phyloP scores from a whole-genome alignment of 2,329 filamentous ascomycete genomes.

The Ascochyta koolunga region DNA sequence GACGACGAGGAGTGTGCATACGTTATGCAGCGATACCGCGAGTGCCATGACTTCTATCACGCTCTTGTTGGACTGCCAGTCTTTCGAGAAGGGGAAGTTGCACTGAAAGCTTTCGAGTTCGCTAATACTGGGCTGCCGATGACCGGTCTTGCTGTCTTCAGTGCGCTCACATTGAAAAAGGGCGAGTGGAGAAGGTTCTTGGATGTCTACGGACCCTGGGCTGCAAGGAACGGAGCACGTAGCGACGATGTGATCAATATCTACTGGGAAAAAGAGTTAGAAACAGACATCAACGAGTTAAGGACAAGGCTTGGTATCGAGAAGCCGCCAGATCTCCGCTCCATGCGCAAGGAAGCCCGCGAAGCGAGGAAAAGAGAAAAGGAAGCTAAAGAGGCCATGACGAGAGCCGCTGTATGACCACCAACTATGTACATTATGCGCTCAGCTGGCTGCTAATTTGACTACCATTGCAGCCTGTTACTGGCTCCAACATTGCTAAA shows the following conservation, averaged over 20 bases:
- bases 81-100: conserved; percentile 93
- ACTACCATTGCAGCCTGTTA: too few species aligned
- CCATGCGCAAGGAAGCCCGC: conserved; percentile 72
- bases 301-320: conserved; percentile 80
- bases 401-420: conserved; percentile 23
- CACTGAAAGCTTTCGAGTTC: conserved; percentile 98
- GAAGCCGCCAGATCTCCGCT: conserved; percentile 82
- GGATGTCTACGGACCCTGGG: conserved; percentile 85
- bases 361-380: conserved; percentile 71
- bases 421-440: conserved; percentile 19
- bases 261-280: conserved; percentile 95
- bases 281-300: conserved; percentile 79
- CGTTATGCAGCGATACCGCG: conserved; percentile 97
- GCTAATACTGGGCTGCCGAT: conserved; percentile 93
- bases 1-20: conserved; percentile 96
- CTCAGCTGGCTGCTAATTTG: too few species aligned
- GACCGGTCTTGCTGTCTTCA: conserved; percentile 85
- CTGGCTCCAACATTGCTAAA: too few species aligned
- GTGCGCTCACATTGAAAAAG: conserved; percentile 68
- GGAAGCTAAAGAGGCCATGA: conserved; percentile 50
- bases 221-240: conserved; percentile 77
- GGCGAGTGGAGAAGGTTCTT: conserved; percentile 72
- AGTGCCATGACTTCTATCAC: conserved; percentile 98
- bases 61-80: conserved; percentile 89
- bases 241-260: conserved; percentile 88